phyloP scores from a whole-genome alignment of 345 rosid genomes.

The Acer yangbiense region DNA sequence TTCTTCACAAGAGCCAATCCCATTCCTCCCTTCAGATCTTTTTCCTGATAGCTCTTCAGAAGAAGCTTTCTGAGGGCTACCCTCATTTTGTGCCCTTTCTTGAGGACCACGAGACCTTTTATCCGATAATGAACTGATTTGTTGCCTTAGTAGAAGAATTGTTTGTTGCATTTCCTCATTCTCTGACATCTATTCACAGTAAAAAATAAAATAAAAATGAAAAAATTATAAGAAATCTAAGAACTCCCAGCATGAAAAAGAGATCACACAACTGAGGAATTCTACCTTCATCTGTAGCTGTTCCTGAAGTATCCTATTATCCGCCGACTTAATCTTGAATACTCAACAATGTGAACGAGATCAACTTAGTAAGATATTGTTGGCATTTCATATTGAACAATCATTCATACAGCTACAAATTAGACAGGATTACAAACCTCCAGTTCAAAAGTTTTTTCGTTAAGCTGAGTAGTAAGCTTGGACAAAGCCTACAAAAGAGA shows the following conservation, averaged over 20 bases:
- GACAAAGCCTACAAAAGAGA: conserved; percentile 46
- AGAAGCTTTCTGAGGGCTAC: conserved; percentile 13
- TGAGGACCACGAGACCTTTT: conserved; percentile 32
- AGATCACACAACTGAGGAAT: conserved; percentile 11
- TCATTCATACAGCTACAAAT: conserved; percentile 4
- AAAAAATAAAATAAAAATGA: conserved; percentile 3
- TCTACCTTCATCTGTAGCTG: conserved; percentile 69
- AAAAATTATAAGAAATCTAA: neutral
- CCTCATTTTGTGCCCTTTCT: conserved; percentile 35
- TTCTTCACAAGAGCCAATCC: conserved; percentile 38
- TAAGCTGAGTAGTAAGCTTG: conserved; percentile 57
- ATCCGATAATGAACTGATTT: conserved; percentile 37
- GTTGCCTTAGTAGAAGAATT: conserved; percentile 58
- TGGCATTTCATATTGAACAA: conserved; percentile 9
- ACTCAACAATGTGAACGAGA: conserved; percentile 20
- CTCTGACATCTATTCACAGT: conserved; percentile 48
- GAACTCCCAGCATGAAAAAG: neutral
- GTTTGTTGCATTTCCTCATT: conserved; percentile 65
- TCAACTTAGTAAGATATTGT: conserved; percentile 22
- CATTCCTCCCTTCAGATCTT: conserved; percentile 24
- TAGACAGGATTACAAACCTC: conserved; percentile 54
- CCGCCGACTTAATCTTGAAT: conserved; percentile 66
- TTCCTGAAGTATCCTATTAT: conserved; percentile 72
- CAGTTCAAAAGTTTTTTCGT: conserved; percentile 66
- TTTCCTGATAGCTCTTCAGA: conserved; percentile 20